These are phyloP conservation scores for Suillus alpinus DNA, from an alignment of 768 basidiomycete species.

Conservation along the genomic window DNA sequence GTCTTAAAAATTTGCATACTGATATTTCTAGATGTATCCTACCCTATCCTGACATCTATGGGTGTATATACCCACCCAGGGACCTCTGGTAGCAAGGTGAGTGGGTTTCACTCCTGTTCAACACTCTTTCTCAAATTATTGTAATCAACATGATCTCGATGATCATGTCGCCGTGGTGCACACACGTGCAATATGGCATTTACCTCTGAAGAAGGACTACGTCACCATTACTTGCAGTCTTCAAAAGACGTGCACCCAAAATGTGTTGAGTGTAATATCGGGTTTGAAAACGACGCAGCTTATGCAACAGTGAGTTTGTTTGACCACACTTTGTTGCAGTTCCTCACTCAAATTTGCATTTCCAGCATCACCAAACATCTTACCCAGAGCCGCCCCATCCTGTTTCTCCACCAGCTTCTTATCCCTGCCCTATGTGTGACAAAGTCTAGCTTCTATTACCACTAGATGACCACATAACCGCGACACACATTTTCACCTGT, in stretches of 20 bases:
- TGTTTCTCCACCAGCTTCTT: not conserved
- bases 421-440: not conserved
- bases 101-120: too few species aligned
- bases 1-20: too few species aligned
- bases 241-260: conserved; percentile 33
- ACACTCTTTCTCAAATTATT: too few species aligned
- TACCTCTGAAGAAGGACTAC: conserved; percentile 33
- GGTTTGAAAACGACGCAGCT: conserved; percentile 31
- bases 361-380: not conserved
- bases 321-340: not conserved
- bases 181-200: conserved; percentile 20
- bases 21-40: too few species aligned
- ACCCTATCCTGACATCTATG: too few species aligned
- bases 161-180: conserved; percentile 28
- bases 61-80: too few species aligned
- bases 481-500: not conserved
- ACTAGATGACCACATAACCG: not conserved
- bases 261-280: conserved; percentile 31
- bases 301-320: conserved; percentile 28
- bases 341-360: not conserved
- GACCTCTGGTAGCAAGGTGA: too few species aligned
- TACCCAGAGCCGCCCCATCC: not conserved
- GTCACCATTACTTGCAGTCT: conserved; percentile 39
- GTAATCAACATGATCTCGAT: conserved; percentile 27
- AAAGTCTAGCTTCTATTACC: not conserved